Base-by-base conservation (phyloP, 2,329 filamentous ascomycete genomes). In the Fusarium setosum region DNA sequence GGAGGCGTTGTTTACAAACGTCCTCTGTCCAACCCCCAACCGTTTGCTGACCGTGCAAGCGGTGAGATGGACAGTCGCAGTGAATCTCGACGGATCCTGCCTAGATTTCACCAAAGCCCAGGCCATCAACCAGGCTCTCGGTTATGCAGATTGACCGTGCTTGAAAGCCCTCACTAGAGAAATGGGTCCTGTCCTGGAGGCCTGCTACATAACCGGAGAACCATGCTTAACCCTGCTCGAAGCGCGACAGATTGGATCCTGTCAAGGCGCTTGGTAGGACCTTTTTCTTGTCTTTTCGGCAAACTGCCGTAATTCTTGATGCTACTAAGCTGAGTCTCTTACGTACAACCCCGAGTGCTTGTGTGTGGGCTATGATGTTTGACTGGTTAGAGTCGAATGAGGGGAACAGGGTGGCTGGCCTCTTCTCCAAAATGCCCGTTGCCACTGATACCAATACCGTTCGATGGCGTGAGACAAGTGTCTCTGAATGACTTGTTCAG, bases 191-290 rank as follows among this genome's bases (percentile, higher is more conserved):
- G 21, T 6, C 7, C 37, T 21, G 24, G 24, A 34, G 26, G 35
- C 37, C n/a, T 17, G 26, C 18, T 20, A 18, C 24, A 11, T 18
- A 45, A 45, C 48, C 52, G 56, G 38, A 52, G 50, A 63, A 59
- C 29, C 49, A 37, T 45, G 59, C 24, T 12, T n/a, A 12, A 26
- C 29, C 35, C 50, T 35, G 51, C 47, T n/a, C 31, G 40, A 40
- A 11, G 21, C 21, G 37, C 63, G 62, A 59, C 59, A 54, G 52
- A 59, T 48, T 42, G 6, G 21, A 18, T 47, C 53, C 42, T 56
- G 62, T 65, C 62, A 63, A 53, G n/a, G 23, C 40, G 21, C 24
- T 37, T n/a, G 8, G 17, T 35, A 7, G 21, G 24, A 26, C 6
- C 11, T 23, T n/a, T 8, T 26, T 24, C 11, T 23, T n/a, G 12